Base-by-base conservation (phyloP, 2,329 filamentous ascomycete species). In the Karstenula rhodostoma region DNA sequence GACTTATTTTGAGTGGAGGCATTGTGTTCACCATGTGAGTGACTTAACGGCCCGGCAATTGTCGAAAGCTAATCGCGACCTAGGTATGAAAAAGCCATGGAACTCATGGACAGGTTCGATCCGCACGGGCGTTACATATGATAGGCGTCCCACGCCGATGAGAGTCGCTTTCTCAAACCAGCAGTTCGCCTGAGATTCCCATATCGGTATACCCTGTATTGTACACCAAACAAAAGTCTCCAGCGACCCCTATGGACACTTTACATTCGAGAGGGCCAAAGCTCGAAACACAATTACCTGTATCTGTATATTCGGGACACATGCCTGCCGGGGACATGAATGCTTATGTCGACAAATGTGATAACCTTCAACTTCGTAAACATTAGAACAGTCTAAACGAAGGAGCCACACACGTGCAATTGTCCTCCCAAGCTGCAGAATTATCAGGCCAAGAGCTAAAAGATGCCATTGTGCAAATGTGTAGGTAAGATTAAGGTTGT, bases 21-120 rank as follows among this genome's bases (percentile, higher is more conserved):
- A 97, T 99, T 73, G 95, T 99, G 43, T 99, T 99, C 75, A 96
- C 95, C 23, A 96, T 98, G 87, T 90, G 79, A 73, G 84, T 79
- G 4, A 25, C 56, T n/a, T 23, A 5, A 66, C 15, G 32, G 19
- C 35, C 15, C 59, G 29, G 57, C 19, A 64, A 58, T 76, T 33
- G n/a, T 2, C 22, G 43, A 2, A 15, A 27, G 22, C 65, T 71
- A 23, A 73, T 50, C 19, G 0, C 2, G 7, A 12, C 23, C 3
- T 58, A 81, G 78, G 89, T 95, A 97, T 77, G 94, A 98, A 82
- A 97, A 97, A 86, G 91, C 90, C 60, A 98, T 98, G 83, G 94
- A 97, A 56, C 71, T 93, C 59, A 88, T 99, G 83, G 87, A 92
- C 71, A 84, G 77, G 73, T 60, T 94, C 55, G 95, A 99, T 76